Evolutionary conservation across 1,284 basidiomycete species (phyloP).

Genomic region (Veloporphyrellus conicus): DNA sequence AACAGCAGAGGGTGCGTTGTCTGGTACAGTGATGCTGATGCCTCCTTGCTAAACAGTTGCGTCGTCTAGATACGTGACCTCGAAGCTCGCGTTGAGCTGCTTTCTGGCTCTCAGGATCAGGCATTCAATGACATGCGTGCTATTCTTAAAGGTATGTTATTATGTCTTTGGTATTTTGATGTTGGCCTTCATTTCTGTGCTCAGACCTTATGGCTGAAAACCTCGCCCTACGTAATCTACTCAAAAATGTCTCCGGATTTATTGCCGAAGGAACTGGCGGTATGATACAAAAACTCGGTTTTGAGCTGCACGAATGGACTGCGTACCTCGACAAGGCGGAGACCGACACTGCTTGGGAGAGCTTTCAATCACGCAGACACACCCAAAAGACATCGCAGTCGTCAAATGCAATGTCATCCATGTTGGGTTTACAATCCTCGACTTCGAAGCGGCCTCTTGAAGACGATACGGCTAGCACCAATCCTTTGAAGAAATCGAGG

Average conservation of each 20-base stretch:
- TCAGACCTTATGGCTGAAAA: constrained; percentile 86
- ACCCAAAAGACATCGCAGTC: constrained; percentile 29
- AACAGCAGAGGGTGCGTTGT: constrained; percentile 70
- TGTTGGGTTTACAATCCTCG: constrained; percentile 24
- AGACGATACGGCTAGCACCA: constrained; percentile 40
- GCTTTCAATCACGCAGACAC: constrained; percentile 63
- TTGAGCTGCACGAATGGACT: constrained; percentile 72
- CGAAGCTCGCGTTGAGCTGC: constrained; percentile 84
- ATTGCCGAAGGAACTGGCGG: constrained; percentile 82
- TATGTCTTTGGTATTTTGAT: constrained; percentile 7
- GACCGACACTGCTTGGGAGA: constrained; percentile 88
- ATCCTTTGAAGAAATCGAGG: constrained; percentile 51
- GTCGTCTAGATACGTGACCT: constrained; percentile 77
- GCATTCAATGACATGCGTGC: constrained; percentile 76
- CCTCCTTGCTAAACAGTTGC: constrained; percentile 6
- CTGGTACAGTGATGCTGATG: constrained; percentile 1
- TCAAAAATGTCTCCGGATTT: constrained; percentile 72
- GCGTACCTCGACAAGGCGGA: constrained; percentile 78
- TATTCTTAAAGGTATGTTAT: constrained; percentile 63
- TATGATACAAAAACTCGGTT: constrained; percentile 74
- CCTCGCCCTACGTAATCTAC: constrained; percentile 71
- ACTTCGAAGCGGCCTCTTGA: constrained; percentile 43
- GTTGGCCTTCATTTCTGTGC: constrained; percentile 7
- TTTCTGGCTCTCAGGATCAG: constrained; percentile 86
- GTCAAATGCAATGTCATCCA: constrained; percentile 28